These are phyloP conservation scores for Rhizopogon rudus DNA, from an alignment of 768 basidiomycete species.

Conservation along the genomic window DNA sequence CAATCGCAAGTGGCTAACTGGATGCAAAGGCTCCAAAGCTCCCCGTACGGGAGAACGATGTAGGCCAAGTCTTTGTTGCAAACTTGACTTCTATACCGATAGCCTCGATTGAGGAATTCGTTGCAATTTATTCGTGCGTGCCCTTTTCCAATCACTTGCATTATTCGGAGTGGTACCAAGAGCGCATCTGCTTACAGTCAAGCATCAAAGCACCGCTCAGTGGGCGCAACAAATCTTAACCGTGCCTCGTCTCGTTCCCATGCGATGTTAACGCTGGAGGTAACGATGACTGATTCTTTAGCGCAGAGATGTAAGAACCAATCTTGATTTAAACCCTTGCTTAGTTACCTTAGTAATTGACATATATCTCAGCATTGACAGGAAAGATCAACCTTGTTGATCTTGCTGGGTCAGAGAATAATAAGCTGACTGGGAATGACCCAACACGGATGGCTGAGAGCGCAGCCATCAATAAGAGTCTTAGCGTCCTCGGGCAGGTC, in stretches of 20 bases:
- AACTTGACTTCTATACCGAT: conserved; percentile 39
- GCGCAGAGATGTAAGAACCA: conserved; percentile 47
- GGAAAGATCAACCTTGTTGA: conserved; percentile 87
- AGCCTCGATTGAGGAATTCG: conserved; percentile 42
- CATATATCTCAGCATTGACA: conserved; percentile 42
- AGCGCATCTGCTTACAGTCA: conserved; percentile 33
- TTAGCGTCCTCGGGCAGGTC: conserved; percentile 84
- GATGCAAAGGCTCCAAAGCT: conserved; percentile 44
- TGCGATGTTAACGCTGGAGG: conserved; percentile 75
- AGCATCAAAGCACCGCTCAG: conserved; percentile 74
- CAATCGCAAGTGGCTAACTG: neutral
- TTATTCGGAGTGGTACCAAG: neutral
- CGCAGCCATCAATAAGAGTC: conserved; percentile 83
- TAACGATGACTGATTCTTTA: conserved; percentile 49
- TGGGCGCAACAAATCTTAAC: conserved; percentile 84
- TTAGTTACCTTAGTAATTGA: neutral
- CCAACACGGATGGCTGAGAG: conserved; percentile 85
- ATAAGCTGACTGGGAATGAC: conserved; percentile 88
- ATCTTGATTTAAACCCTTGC: neutral
- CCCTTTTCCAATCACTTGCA: neutral
- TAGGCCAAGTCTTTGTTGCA: conserved; percentile 50
- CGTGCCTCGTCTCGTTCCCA: conserved; percentile 84
- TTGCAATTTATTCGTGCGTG: conserved; percentile 39
- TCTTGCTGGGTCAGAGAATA: conserved; percentile 89
- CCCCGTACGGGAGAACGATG: conserved; percentile 48